Conservation (phyloP, 2,329 filamentous ascomycete genomes). For the Coniella lustricola region DNA sequence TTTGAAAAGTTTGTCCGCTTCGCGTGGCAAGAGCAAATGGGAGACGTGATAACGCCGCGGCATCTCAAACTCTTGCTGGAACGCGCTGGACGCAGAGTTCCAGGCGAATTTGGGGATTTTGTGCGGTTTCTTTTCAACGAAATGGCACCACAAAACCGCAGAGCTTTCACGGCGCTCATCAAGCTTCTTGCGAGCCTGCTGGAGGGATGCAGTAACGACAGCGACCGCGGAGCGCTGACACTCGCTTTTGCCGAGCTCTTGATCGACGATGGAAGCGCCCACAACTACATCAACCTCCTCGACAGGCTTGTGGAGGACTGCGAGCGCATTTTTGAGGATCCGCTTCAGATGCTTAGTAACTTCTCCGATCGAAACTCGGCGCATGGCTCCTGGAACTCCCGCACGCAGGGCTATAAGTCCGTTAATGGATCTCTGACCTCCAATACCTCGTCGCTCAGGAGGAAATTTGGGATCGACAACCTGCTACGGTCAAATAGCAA, state of each 20-base stretch:
- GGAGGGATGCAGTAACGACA: constrained; percentile 84
- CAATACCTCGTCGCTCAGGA: constrained; percentile 77
- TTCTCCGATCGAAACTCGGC: constrained; percentile 35
- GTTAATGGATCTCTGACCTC: constrained; percentile 72
- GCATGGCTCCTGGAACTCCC: constrained; percentile 54
- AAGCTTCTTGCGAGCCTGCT: constrained; percentile 81
- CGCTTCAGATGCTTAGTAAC: constrained; percentile 29
- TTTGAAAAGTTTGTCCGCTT: constrained; percentile 90
- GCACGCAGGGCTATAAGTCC: constrained; percentile 51
- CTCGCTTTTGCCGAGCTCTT: constrained; percentile 84
- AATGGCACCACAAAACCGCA: constrained; percentile 62
- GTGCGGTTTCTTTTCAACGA: constrained; percentile 57
- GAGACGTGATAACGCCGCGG: constrained; percentile 68
- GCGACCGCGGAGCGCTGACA: constrained; percentile 80
- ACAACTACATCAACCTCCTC: constrained; percentile 79
- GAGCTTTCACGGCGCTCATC: constrained; percentile 77
- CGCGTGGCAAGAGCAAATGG: constrained; percentile 85
- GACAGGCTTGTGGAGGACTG: constrained; percentile 87
- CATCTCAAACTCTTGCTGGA: constrained; percentile 69
- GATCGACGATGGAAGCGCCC: constrained; percentile 67
- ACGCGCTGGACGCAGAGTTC: constrained; percentile 56
- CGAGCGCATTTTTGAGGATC: constrained; percentile 76
- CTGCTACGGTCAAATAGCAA: constrained; percentile 75
- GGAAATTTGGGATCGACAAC: constrained; percentile 74
- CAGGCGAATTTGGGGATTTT: constrained; percentile 66